Evolutionary conservation across 345 rosid genomes (phyloP).

Genomic region (Lepidium aucheri): DNA sequence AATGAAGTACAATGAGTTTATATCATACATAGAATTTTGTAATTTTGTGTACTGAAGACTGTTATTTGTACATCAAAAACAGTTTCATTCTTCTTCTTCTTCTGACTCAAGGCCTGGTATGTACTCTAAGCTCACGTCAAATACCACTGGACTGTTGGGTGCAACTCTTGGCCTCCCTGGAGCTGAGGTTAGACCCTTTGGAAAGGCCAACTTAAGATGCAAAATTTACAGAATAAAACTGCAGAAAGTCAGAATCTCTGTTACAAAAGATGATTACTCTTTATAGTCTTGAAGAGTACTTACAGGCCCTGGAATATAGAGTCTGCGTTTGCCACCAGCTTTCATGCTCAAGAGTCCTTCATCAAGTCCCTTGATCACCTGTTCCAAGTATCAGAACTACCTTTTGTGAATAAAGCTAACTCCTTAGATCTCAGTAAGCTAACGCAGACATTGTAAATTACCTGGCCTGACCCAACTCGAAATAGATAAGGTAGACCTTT

Average conservation of each 20-base stretch:
- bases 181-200: conserved; percentile 81
- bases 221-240: background rate
- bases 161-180: conserved; percentile 98
- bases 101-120: conserved; percentile 85
- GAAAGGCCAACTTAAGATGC: conserved; percentile 67
- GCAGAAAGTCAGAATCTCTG: background rate
- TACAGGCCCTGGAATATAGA: conserved; percentile 86
- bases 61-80: background rate
- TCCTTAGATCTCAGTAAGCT: background rate
- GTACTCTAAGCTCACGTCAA: conserved; percentile 88
- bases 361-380: conserved; percentile 97
- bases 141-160: conserved; percentile 74
- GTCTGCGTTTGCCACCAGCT: conserved; percentile 85
- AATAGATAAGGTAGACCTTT: conserved; percentile 73
- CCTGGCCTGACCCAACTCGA: conserved; percentile 96
- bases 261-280: background rate
- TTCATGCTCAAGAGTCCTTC: conserved; percentile 89
- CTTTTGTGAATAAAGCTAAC: background rate
- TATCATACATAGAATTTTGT: background rate
- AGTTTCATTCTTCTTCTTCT: conserved; percentile 45
- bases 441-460: conserved; percentile 9
- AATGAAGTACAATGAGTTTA: background rate
- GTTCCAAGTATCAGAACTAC: conserved; percentile 2
- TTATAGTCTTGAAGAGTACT: conserved; percentile 10
- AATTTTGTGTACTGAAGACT: background rate